Evolutionary conservation across 345 rosid genomes (phyloP).

Genomic region (Lepidium didymum): DNA sequence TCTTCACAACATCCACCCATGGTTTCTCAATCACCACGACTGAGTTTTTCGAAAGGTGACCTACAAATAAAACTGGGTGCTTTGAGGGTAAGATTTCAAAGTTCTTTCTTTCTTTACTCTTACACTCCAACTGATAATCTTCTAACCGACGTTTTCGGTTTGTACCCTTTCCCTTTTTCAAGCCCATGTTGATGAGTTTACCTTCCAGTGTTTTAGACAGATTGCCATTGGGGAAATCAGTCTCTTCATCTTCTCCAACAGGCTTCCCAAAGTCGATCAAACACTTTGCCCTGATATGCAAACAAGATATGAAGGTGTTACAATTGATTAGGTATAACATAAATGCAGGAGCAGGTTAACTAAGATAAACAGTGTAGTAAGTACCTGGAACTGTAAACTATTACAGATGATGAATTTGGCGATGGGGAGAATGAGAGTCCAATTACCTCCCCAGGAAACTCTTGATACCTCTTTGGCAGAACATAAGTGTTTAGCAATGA

Average conservation of each 20-base stretch:
- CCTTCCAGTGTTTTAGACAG: conserved; percentile 41
- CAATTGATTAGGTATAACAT: not conserved
- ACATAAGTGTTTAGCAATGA: conserved; percentile 50
- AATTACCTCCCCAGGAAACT: conserved; percentile 92
- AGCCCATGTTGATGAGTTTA: conserved; percentile 34
- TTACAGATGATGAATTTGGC: conserved; percentile 46
- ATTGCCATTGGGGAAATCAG: conserved; percentile 38
- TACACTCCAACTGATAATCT: conserved; percentile 41
- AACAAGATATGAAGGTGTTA: not conserved
- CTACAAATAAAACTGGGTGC: conserved; percentile 82
- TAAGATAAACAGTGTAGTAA: not conserved
- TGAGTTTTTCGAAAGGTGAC: conserved; percentile 70
- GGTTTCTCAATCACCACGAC: conserved; percentile 83
- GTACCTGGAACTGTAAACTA: conserved; percentile 88
- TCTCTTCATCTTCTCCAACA: conserved; percentile 55
- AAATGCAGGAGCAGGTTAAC: not conserved
- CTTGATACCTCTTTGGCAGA: conserved; percentile 77
- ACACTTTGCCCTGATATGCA: conserved; percentile 76
- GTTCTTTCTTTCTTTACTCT: conserved; percentile 51
- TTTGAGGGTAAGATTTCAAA: conserved; percentile 71
- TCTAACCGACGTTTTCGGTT: conserved; percentile 43
- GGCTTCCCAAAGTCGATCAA: conserved; percentile 73
- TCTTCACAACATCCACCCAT: conserved; percentile 80
- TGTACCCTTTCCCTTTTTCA: conserved; percentile 8
- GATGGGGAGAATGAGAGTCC: conserved; percentile 75